Percentiles rank a stretch among this genome's conserved stretches.
Conservation (phyloP, 202 grass and related monocot species). For the Sporobolus alterniflorus region DNA sequence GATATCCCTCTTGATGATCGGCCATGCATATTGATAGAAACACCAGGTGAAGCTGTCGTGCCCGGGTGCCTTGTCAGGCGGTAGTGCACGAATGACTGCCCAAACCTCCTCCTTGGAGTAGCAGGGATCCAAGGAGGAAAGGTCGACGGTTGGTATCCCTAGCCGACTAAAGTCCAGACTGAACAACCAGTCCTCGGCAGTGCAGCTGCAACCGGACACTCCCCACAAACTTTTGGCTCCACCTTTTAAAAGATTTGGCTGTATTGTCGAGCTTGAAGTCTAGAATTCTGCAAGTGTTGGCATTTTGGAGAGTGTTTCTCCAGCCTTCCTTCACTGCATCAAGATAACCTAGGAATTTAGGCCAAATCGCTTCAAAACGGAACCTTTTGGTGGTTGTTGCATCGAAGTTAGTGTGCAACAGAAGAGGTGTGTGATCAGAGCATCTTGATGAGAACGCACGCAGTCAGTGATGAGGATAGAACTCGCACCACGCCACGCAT, state of each 20-base stretch:
- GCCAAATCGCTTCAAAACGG: background rate
- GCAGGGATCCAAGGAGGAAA: no score
- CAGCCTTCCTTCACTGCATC: background rate
- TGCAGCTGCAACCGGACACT: background rate
- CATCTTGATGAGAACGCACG: fast-evolving
- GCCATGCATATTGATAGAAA: no score
- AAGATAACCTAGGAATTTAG: background rate
- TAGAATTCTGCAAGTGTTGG: fast-evolving
- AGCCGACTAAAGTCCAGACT: no score
- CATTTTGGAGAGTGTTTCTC: fast-evolving
- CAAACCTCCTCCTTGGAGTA: no score
- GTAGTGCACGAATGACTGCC: no score
- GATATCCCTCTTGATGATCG: no score
- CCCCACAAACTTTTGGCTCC: background rate
- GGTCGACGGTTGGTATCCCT: no score
- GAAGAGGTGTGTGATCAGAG: background rate
- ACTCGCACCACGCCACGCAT: background rate
- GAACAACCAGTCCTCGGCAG: no score
- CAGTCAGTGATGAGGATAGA: background rate
- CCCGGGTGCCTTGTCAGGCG: no score
- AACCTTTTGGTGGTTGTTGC: background rate
- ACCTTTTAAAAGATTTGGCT: background rate
- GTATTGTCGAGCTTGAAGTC: background rate
- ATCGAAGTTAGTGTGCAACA: background rate
- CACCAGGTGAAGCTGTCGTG: no score